These are phyloP conservation scores for Trichosporon sp. DNA, from an alignment of 1,284 basidiomycete genomes.

Conservation along the genomic window DNA sequence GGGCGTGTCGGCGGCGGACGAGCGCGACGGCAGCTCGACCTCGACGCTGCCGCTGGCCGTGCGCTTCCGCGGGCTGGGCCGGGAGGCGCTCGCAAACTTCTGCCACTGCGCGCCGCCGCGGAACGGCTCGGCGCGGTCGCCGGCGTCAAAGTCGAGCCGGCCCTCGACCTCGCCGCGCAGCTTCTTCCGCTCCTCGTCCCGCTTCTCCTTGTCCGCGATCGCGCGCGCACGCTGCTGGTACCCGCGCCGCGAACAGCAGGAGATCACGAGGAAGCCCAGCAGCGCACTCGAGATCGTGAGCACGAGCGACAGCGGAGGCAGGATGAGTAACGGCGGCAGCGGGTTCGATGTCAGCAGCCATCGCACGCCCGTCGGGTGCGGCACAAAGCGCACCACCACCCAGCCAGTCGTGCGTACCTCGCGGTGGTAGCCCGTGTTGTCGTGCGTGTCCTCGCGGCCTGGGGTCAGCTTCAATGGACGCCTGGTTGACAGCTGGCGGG, in stretches of 20 bases:
- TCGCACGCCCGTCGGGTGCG: slow-evolving; percentile 45
- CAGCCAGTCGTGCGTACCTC: slow-evolving; percentile 49
- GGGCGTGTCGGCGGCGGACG: not conserved
- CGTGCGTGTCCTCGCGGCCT: slow-evolving; percentile 41
- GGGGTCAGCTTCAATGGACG: slow-evolving; percentile 6
- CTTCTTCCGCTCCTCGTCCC: not conserved
- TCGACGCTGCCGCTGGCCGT: not conserved
- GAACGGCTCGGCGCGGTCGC: not conserved
- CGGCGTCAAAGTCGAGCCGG: not conserved
- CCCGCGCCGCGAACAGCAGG: slow-evolving; percentile 16
- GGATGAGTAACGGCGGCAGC: slow-evolving; percentile 41
- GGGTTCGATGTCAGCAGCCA: slow-evolving; percentile 43
- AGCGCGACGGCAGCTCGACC: not conserved
- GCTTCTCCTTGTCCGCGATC: not conserved
- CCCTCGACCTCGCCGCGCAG: not conserved
- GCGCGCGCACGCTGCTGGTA: not conserved
- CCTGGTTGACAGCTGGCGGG: no score
- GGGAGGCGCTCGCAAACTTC: not conserved
- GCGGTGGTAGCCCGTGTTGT: slow-evolving; percentile 20
- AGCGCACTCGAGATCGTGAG: slow-evolving; percentile 42
- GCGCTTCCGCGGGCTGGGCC: not conserved
- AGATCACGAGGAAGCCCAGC: slow-evolving; percentile 40
- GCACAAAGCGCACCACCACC: slow-evolving; percentile 46
- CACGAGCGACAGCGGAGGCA: slow-evolving; percentile 41
- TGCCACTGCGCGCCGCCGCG: not conserved